Conservation (phyloP, 768 basidiomycete species). For the Leccinum rimulosum region DNA sequence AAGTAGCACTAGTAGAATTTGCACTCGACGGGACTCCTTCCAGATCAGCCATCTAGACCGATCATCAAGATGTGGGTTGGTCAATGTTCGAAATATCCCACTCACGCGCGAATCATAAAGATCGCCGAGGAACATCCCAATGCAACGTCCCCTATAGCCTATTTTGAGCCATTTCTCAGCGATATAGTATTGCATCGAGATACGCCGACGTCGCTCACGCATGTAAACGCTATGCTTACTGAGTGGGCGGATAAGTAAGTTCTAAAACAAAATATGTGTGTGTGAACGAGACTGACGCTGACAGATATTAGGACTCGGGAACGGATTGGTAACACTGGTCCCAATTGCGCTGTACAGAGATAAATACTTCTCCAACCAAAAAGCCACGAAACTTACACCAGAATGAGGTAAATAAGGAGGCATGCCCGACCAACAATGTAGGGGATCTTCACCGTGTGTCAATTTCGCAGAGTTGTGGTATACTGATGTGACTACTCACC, state of each 20-base stretch:
- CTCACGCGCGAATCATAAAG: constrained; percentile 27
- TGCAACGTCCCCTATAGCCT: constrained; percentile 7
- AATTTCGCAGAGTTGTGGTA: background rate
- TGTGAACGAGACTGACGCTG: constrained; percentile 16
- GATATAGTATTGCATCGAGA: background rate
- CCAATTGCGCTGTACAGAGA: constrained; percentile 2
- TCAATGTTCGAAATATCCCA: background rate
- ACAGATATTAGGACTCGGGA: background rate
- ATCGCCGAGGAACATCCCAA: constrained; percentile 22
- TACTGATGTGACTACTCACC: constrained; percentile 13
- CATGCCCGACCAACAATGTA: constrained; percentile 21
- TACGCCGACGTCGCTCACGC: constrained; percentile 3
- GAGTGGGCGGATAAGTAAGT: constrained; percentile 7
- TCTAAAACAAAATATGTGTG: background rate
- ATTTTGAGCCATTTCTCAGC: background rate
- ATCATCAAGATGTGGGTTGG: background rate
- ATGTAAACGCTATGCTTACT: constrained; percentile 3
- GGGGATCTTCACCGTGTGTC: constrained; percentile 13
- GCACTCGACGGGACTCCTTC: constrained; percentile 16
- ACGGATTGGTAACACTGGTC: background rate
- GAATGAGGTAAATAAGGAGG: constrained; percentile 11
- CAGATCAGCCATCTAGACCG: constrained; percentile 27
- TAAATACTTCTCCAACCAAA: background rate
- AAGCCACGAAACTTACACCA: constrained; percentile 8
- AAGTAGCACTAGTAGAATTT: constrained; percentile 10